Evolutionary conservation across 768 basidiomycete species (phyloP).

Genomic region (Macrolepiota dolichaula): DNA sequence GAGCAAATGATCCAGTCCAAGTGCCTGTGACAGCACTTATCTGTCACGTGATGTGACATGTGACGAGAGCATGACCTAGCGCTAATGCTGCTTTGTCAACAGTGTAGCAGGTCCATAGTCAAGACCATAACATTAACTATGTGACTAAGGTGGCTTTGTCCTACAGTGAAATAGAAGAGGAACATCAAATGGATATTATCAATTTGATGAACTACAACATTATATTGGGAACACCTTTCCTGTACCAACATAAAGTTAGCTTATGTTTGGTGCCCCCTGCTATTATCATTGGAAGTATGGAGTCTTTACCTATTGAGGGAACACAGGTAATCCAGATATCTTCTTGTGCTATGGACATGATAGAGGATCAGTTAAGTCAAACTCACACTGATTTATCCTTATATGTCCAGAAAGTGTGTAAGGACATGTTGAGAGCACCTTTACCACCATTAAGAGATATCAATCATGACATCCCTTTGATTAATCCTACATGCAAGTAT

Average conservation of each 20-base stretch:
- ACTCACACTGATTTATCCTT: constrained; percentile 19
- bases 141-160: too few species aligned
- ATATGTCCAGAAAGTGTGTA: constrained; percentile 22
- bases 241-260: constrained; percentile 27
- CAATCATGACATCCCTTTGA: constrained; percentile 11
- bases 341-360: constrained; percentile 8
- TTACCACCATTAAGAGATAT: constrained; percentile 10
- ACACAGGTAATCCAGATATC: constrained; percentile 7
- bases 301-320: constrained; percentile 18
- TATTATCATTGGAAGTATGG: constrained; percentile 22
- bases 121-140: too few species aligned
- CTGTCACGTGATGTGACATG: too few species aligned
- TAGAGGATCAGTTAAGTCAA: constrained; percentile 13
- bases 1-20: too few species aligned
- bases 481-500: neutral
- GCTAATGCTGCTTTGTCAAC: too few species aligned
- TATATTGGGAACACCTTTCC: constrained; percentile 36
- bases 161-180: neutral
- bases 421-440: neutral
- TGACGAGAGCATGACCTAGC: too few species aligned
- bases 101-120: too few species aligned
- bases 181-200: neutral
- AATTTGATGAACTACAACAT: constrained; percentile 34
- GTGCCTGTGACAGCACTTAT: too few species aligned
- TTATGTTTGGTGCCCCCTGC: constrained; percentile 23